Base-by-base conservation (phyloP, 1,284 basidiomycete genomes). In the Vanrija sp. region DNA sequence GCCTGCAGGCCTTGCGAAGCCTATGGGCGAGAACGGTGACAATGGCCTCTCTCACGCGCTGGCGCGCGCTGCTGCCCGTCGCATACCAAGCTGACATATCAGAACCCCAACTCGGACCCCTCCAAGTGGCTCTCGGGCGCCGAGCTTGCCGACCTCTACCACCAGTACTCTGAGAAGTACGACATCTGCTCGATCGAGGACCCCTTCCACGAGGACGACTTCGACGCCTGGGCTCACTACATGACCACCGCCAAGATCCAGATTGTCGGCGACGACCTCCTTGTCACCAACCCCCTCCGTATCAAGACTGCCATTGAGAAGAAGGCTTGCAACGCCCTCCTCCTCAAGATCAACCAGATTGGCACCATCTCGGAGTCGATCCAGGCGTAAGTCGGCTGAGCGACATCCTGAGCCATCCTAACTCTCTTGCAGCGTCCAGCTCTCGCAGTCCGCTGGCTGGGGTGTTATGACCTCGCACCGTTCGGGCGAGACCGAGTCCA, bases 381-480 rank as follows among this genome's bases (percentile, higher is more conserved):
- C 77, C 67, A 77, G 65, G 76, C 76, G 34, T 34, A 34, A 34
- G 34, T 34, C 19, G n/a, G 15, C 16, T 26, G 19, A 19, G 28
- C 28, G 7, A 8, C 28, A 10, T 28, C 28, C 28, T 28, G 7
- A 10, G 21, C 34, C 5, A 23, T n/a, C 42, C 29, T 40, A 14
- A 34, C 40, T 62, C 28, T 3, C 28, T 28, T 14, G 34, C 63
- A 92, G 90, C 74, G 93, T 94, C 58, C 93, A 97, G 80, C 91
- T 98, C 72, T 80, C 94, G 52, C 94, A 98, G 80, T 93, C 90
- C 43, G 91, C 93, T 75, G 90, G 90, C 64, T 98, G 95, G 95
- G 93, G 91, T 78, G 91, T 98, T 80, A 98, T 98, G 95, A 89
- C 96, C 77, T 98, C 94, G 63, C 96, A 98, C 85, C 93, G 96